Percentiles rank a stretch among this genome's conserved stretches.
phyloP scores from a whole-genome alignment of 2,329 filamentous ascomycete species.

The Cryphonectria carpinicola region DNA sequence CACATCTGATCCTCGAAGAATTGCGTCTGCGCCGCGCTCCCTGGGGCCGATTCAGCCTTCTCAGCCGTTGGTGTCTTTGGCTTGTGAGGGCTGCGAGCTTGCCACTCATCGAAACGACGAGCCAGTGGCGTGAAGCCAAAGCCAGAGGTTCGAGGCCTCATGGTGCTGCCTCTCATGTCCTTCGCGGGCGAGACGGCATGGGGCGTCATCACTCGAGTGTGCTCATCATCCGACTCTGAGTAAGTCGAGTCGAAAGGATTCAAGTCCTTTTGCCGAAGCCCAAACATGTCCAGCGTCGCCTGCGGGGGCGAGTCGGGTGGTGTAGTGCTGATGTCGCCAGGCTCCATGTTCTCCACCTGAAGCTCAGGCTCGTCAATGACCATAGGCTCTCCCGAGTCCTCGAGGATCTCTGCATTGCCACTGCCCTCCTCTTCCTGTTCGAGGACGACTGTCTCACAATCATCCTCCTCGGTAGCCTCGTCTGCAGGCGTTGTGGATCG shows the following conservation, averaged over 20 bases:
- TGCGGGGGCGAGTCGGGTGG: conserved; percentile 38
- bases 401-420: conserved; percentile 1
- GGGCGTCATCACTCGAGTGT: conserved; percentile 30
- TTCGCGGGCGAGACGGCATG: conserved; percentile 30
- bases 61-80: conserved; percentile 34
- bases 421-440: conserved; percentile 29
- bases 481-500: conserved; percentile 17
- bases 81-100: conserved; percentile 56
- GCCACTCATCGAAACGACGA: conserved; percentile 54
- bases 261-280: conserved; percentile 53
- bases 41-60: conserved; percentile 26
- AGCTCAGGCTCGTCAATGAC: conserved; percentile 38
- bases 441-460: conserved; percentile 29
- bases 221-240: conserved; percentile 62
- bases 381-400: conserved; percentile 31
- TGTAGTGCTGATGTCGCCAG: conserved; percentile 32
- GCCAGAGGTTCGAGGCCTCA: conserved; percentile 36
- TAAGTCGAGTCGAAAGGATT: conserved; percentile 47
- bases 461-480: conserved; percentile 26
- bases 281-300: conserved; percentile 40
- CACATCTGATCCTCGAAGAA: conserved; percentile 68
- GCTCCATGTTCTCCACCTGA: conserved; percentile 25
- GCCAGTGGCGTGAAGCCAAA: conserved; percentile 66
- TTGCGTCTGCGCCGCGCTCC: conserved; percentile 33
- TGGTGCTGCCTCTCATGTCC: conserved; percentile 31